Evolutionary conservation across 805 yeast genomes (phyloP).

Genomic region (Kodamaea kaohsiungensis): DNA sequence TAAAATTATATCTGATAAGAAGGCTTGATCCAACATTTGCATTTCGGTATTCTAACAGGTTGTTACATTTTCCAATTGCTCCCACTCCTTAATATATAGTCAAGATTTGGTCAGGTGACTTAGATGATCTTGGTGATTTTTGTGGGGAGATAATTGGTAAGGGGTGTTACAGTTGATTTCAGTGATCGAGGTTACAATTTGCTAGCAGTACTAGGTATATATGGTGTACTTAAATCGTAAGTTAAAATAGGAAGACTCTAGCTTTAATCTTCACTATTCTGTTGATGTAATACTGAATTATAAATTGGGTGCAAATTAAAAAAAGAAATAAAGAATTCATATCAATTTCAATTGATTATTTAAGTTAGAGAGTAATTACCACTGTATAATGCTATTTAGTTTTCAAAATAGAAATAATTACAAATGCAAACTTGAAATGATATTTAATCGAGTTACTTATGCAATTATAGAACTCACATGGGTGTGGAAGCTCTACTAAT

Average conservation of each 20-base stretch:
- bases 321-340: background rate
- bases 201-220: too few species aligned
- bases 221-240: too few species aligned
- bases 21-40: background rate
- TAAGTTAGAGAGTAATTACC: too few species aligned
- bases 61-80: background rate
- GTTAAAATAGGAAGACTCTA: too few species aligned
- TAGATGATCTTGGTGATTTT: background rate
- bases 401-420: too few species aligned
- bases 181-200: background rate
- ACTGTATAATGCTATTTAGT: too few species aligned
- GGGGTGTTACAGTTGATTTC: background rate
- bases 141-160: background rate
- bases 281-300: too few species aligned
- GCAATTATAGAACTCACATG: conserved; percentile 12
- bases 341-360: background rate
- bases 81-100: background rate
- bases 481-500: conserved; percentile 45
- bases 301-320: background rate
- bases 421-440: background rate
- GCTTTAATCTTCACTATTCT: too few species aligned
- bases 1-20: background rate
- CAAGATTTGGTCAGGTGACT: background rate
- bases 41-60: background rate
- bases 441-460: background rate